Evolutionary conservation across 306 rosid genomes (phyloP), one percentile per base, ranked within the genome.

Genomic region (Vicia villosa): DNA sequence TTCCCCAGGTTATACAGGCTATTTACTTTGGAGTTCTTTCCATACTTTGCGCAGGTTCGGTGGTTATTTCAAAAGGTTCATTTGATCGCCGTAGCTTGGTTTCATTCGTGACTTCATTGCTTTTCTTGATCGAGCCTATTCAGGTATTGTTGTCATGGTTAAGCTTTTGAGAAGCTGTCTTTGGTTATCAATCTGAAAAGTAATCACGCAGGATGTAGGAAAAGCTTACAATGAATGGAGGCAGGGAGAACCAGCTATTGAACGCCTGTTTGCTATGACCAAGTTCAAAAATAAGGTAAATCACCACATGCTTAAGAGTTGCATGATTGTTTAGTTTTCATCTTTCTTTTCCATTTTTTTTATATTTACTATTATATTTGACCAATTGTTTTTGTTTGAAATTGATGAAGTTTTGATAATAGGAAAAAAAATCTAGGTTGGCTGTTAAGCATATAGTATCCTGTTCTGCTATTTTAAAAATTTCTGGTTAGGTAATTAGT

Each of bases 191-290:
- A 74, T 86, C 83, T 83, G 80, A 85, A 82, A 72, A 57, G 87
- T 77, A 78, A 81, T 88, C 73, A 36, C 13, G 78, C 96, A 92
- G 98, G 92, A 87, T 78, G 81, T 88, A 59, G 98, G 93, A 74
- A 90, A 86, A 79, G 92, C 96, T 76, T 92, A 89, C 82, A 88
- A 92, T 78, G 98, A 92, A 66, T 81, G 84, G 87, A 90, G 83
- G 83, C 91, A 88, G 81, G 98, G 95, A 76, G 96, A 92, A 82
- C 96, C 96, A 38, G 91, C 96, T 13, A 79, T 85, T 30, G 93
- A 89, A 68, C 96, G 98, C 73, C 47, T 92, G 80, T 51, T 84
- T 82, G 87, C 86, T 60, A 69, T 90, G 79, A 86, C 81, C 45
- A 83, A 46, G 77, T 80, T 85, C 83, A 73, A 77, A 79, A 51